These are phyloP conservation scores for Stenocarpella maydis DNA, from an alignment of 2,329 filamentous ascomycete genomes.

Conservation along the genomic window DNA sequence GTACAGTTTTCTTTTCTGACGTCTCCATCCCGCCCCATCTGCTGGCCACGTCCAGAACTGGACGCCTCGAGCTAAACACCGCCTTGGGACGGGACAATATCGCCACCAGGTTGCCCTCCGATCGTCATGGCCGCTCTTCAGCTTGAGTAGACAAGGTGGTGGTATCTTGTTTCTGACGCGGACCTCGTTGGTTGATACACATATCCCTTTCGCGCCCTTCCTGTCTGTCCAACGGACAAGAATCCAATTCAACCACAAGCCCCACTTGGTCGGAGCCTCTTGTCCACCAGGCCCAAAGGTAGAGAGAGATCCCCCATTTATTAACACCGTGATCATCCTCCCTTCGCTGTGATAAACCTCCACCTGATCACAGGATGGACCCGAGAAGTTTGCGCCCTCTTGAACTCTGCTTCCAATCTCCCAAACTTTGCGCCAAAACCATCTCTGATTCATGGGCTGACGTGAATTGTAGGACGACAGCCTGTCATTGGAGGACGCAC, in stretches of 20 bases:
- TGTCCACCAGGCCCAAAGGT: not conserved
- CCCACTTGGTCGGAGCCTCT: conserved; percentile 4
- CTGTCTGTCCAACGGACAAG: conserved; percentile 11
- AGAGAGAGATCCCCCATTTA: conserved; percentile 1
- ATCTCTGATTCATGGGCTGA: conserved; percentile 11
- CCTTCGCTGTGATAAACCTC: not conserved
- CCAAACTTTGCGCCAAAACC: not conserved
- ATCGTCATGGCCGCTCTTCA: not conserved
- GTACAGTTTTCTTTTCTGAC: conserved; percentile 9
- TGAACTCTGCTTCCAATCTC: not conserved
- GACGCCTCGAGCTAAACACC: conserved; percentile 3
- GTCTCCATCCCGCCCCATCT: conserved; percentile 9
- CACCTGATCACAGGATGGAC: conserved; percentile 7
- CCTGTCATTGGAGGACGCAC: conserved; percentile 15
- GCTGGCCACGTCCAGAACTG: not conserved
- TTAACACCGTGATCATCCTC: conserved; percentile 9
- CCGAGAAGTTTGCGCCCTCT: not conserved
- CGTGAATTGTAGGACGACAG: not conserved
- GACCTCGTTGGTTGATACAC: conserved; percentile 3
- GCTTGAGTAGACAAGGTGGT: not conserved
- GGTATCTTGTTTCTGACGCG: not conserved
- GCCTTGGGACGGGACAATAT: conserved; percentile 20
- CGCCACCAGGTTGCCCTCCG: conserved; percentile 6
- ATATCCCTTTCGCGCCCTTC: not conserved
- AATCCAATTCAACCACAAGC: not conserved